Base-by-base conservation (phyloP, 371 early-diverging fungal species). In the Basidiobolus meristosporus region DNA sequence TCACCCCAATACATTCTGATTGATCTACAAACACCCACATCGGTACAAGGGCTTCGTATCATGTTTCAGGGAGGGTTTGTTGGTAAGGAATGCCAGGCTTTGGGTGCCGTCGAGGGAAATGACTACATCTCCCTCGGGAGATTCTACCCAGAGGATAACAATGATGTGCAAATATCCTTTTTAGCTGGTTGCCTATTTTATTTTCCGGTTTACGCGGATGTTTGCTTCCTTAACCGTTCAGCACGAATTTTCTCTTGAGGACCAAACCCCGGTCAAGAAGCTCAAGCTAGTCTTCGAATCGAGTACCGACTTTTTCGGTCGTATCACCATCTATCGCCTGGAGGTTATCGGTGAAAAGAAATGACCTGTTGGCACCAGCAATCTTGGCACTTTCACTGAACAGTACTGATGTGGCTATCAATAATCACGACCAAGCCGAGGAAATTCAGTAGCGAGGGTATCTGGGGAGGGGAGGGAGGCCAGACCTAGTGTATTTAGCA, bases 1-100 rank as follows among this genome's bases (percentile, higher is more conserved):
- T 51, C 71, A 14, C 81, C 87, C 7, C 92, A 92, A 62, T 69
- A 68, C 45, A 77, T 92, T 16, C 48, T 68, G 11, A 32, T 89
- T 1, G 81, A 85, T 44, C 83, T 86, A 47, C 59, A 61, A 11
- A 42, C 46, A 5, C 46, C 66, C n/a, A 76, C 65, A 1, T 40
- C 46, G 1, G 42, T 73, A 1, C 46, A 59, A 10, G 22, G 48
- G 2, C 34, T 84, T 17, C 41, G 44, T 5, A 44, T 88, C 36
- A 84, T 75, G 62, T 92, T 92, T 48, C 91, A 90, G 46, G 93
- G 93, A 16, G 93, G 93, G 0, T 92, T 92, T 50, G 85, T 74
- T 0, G 88, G 89, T 22, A 74, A 74, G 45, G 70, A 63, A 17
- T 70, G 77, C 36, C 45, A 66, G 58, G 32, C 65, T 21, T 46